A percentile compares a stretch with the other conserved stretches of the same genome.
Conservation (phyloP, 2,329 filamentous ascomycete genomes). For the Chaetomium strumarium region DNA sequence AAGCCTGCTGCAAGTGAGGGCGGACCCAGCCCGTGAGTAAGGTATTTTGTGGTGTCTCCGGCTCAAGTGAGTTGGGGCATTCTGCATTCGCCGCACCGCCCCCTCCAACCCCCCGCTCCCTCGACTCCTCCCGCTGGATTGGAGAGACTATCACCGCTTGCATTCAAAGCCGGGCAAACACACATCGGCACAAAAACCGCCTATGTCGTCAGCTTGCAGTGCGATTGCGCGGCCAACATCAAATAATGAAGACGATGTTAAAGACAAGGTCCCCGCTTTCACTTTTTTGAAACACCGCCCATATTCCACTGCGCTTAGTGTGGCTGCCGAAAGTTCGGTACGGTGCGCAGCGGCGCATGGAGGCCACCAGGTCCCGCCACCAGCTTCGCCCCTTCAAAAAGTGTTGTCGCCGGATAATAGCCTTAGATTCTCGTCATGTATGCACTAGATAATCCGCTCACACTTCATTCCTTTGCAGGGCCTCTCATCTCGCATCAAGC, state of each 20-base stretch:
- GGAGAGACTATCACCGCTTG: background rate
- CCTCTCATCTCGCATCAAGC: constrained; percentile 50
- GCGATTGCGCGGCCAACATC: constrained; percentile 9
- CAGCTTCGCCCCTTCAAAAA: background rate
- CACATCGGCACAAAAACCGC: constrained; percentile 3
- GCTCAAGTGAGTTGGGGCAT: constrained; percentile 23
- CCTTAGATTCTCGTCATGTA: constrained; percentile 6
- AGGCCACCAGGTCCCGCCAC: constrained; percentile 21
- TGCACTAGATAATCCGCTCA: constrained; percentile 25
- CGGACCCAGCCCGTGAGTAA: background rate
- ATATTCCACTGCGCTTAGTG: background rate
- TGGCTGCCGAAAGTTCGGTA: constrained; percentile 25
- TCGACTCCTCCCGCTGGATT: constrained; percentile 13
- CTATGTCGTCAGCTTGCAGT: constrained; percentile 7
- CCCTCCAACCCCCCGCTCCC: constrained; percentile 10
- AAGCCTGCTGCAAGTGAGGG: background rate
- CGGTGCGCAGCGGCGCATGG: constrained; percentile 17
- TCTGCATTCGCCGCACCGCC: constrained; percentile 17
- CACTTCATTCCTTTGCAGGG: constrained; percentile 37
- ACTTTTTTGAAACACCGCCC: constrained; percentile 10
- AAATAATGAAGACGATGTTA: constrained; percentile 25
- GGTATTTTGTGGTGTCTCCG: constrained; percentile 19
- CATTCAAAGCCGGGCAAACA: constrained; percentile 2
- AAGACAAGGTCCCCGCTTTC: constrained; percentile 25
- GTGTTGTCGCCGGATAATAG: no score